A percentile compares a stretch with the other conserved stretches of the same genome.
These are phyloP conservation scores for Cylindrotheca closterium DNA, from an alignment of 108 stramenopile genomes.

Conservation along the genomic window DNA sequence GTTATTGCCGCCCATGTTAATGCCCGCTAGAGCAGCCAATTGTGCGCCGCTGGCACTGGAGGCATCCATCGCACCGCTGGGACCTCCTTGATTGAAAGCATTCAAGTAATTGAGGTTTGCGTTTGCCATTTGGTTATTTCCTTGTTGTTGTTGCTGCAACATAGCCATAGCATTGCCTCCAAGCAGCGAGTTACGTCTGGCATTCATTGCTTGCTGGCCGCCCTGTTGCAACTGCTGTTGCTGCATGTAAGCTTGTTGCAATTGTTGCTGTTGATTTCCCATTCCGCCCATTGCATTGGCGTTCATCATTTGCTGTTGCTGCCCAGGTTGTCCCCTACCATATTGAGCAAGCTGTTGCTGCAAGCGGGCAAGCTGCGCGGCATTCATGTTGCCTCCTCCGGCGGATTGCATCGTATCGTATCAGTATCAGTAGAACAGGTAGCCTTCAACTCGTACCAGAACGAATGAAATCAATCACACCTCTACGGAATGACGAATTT, in stretches of 20 bases:
- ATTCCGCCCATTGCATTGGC: constrained; percentile 32
- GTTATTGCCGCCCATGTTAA: constrained; percentile 8
- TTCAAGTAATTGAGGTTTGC: constrained; percentile 29
- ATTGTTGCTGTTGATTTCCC: constrained; percentile 29
- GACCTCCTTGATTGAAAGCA: constrained; percentile 18
- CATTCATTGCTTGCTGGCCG: constrained; percentile 20
- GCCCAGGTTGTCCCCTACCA: constrained; percentile 20
- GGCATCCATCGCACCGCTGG: constrained; percentile 15
- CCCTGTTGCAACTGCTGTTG: constrained; percentile 26
- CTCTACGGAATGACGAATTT: too few relatives aligned
- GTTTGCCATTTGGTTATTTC: constrained; percentile 25
- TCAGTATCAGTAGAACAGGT: too few relatives aligned
- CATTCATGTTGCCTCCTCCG: constrained; percentile 27
- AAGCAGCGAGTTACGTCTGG: constrained; percentile 20
- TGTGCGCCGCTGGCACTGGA: constrained; percentile 22
- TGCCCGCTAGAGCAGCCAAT: constrained; percentile 25
- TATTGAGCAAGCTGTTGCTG: constrained; percentile 37
- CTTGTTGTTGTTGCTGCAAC: constrained; percentile 26
- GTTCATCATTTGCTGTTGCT: constrained; percentile 28
- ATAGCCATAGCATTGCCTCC: constrained; percentile 25
- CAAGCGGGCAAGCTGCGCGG: constrained; percentile 31
- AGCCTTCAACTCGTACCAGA: too few relatives aligned
- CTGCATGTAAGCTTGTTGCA: constrained; percentile 30
- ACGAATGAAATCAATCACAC: too few relatives aligned
- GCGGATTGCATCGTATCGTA: constrained; percentile 17